A percentile compares a stretch with the other conserved stretches of the same genome.
These are phyloP conservation scores for Ceratopteris richardii DNA, from an alignment of 75 land plant species.

Conservation along the genomic window DNA sequence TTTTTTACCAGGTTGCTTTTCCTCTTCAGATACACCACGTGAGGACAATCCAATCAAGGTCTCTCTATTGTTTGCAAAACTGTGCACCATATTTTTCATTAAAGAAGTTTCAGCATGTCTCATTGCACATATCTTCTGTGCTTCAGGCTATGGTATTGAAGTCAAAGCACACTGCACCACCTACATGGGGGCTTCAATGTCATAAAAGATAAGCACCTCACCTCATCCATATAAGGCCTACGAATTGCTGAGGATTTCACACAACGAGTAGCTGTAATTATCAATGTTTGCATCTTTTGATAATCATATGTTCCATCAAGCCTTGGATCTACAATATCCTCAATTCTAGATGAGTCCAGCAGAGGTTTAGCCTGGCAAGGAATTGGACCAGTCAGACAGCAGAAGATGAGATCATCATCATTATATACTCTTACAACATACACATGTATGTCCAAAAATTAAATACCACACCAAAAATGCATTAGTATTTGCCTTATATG, in stretches of 20 bases:
- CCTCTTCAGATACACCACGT: too few relatives aligned
- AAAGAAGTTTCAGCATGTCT: too few relatives aligned
- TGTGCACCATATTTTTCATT: too few relatives aligned
- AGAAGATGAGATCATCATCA: not conserved
- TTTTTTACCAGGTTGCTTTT: too few relatives aligned
- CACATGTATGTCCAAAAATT: not conserved
- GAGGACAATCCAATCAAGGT: too few relatives aligned
- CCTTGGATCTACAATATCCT: constrained; percentile 30
- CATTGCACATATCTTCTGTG: too few relatives aligned
- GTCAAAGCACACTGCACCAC: too few relatives aligned
- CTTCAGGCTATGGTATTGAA: too few relatives aligned
- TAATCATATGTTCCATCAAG: constrained; percentile 22
- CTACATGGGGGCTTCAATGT: too few relatives aligned
- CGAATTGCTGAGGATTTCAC: constrained; percentile 28
- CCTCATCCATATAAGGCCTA: constrained; percentile 43
- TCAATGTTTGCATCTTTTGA: constrained; percentile 26
- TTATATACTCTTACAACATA: not conserved
- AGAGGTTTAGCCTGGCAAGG: constrained; percentile 39
- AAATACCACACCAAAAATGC: too few relatives aligned
- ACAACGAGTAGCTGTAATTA: constrained; percentile 29
- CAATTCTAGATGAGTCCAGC: constrained; percentile 21
- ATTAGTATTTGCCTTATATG: too few relatives aligned
- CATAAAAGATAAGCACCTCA: constrained; percentile 6
- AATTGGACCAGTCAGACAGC: not conserved
- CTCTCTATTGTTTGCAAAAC: too few relatives aligned